phyloP scores from a whole-genome alignment of 108 stramenopile genomes.

The Schizochytrium sp. region DNA sequence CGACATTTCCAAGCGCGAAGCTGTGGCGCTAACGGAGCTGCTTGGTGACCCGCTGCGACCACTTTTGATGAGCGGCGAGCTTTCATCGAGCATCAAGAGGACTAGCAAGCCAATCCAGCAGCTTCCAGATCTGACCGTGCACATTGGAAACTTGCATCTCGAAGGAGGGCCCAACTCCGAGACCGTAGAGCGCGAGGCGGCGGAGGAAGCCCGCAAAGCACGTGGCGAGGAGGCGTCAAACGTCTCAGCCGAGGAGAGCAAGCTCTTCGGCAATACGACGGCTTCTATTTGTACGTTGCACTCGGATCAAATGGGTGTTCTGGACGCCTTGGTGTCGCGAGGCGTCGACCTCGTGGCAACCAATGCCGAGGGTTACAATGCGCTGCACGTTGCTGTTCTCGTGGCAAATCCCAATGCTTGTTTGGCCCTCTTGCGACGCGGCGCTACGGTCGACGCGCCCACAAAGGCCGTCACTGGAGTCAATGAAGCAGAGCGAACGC shows the following conservation, averaged over 20 bases:
- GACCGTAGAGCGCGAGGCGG: too few relatives aligned
- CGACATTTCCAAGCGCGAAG: neutral
- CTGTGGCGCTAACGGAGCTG: neutral
- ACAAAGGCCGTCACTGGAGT: neutral
- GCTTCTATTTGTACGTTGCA: neutral
- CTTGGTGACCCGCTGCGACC: neutral
- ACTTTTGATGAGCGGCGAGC: too few relatives aligned
- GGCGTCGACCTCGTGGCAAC: neutral
- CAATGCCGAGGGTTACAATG: neutral
- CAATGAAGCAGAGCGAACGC: neutral
- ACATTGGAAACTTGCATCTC: too few relatives aligned
- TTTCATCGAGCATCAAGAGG: too few relatives aligned
- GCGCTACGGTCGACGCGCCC: neutral
- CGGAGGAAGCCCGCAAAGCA: too few relatives aligned
- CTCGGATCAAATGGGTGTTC: neutral
- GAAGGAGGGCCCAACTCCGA: too few relatives aligned
- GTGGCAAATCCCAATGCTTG: neutral
- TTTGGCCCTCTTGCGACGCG: neutral
- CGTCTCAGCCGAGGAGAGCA: neutral
- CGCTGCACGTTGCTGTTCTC: neutral
- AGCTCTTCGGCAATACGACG: neutral
- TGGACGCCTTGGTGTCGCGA: neutral
- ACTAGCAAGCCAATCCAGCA: too few relatives aligned
- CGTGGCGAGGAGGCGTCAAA: too few relatives aligned
- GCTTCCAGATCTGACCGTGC: too few relatives aligned